These are phyloP conservation scores for Gracilaria gracilis DNA, from an alignment of 23 red algal genomes.

Conservation along the genomic window DNA sequence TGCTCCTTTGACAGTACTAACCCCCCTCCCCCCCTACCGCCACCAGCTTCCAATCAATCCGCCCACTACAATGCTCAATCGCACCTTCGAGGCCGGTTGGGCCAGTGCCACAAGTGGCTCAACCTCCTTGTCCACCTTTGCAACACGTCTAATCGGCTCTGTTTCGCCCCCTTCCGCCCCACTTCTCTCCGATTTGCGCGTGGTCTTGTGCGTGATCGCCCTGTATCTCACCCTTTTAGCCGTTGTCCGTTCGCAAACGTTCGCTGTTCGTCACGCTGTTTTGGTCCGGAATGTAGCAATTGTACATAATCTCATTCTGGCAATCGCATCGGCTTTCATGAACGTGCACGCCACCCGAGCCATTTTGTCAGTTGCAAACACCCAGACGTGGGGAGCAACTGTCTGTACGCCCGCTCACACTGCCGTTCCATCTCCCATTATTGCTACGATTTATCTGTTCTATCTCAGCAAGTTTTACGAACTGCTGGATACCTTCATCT, in stretches of 20 bases:
- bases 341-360: slow-evolving; percentile 6
- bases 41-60: no score
- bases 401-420: slow-evolving; percentile 33
- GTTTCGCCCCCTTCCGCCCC: background rate
- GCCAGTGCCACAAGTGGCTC: slow-evolving; percentile 12
- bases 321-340: slow-evolving; percentile 50
- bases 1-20: no score
- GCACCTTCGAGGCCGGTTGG: background rate
- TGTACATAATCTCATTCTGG: slow-evolving; percentile 49
- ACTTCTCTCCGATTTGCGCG: background rate
- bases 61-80: background rate
- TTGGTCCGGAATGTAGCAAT: background rate
- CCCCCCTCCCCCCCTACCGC: no score
- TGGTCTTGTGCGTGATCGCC: background rate
- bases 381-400: slow-evolving; percentile 22
- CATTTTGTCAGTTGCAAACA: background rate
- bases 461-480: slow-evolving; percentile 95
- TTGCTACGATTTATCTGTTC: slow-evolving; percentile 90
- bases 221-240: background rate
- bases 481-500: slow-evolving; percentile 91
- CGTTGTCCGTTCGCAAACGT: background rate
- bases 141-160: background rate
- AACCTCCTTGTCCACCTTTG: slow-evolving; percentile 2
- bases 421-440: slow-evolving; percentile 32
- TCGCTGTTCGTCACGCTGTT: background rate